Evolutionary conservation across 257 asterid genomes (phyloP).

Genomic region (Petunia axillaris): DNA sequence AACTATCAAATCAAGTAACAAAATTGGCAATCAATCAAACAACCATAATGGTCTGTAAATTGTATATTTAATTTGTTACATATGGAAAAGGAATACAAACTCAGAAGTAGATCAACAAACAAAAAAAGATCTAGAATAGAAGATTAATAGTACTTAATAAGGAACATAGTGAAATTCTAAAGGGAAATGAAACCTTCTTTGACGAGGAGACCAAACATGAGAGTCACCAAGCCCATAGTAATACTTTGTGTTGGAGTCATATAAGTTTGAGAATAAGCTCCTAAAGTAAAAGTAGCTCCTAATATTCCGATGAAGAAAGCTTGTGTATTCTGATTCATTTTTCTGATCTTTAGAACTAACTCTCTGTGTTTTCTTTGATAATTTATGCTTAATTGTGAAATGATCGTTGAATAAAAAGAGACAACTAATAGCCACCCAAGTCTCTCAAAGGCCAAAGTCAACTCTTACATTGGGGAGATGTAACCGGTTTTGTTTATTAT

Average conservation of each 20-base stretch:
- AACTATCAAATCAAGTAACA: neutral
- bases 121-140: neutral
- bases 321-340: slow-evolving; percentile 71
- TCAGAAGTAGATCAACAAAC: neutral
- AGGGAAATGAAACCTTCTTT: slow-evolving; percentile 81
- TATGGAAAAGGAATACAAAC: neutral
- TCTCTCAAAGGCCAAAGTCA: slow-evolving; percentile 19
- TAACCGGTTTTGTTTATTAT: neutral
- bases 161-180: slow-evolving; percentile 22
- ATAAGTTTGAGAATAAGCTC: slow-evolving; percentile 77
- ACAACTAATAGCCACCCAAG: neutral
- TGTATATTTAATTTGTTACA: neutral
- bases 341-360: neutral
- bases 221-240: slow-evolving; percentile 60
- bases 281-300: slow-evolving; percentile 75
- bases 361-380: neutral
- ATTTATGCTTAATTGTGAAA: neutral
- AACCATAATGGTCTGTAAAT: neutral
- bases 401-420: neutral
- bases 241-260: slow-evolving; percentile 77
- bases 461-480: neutral
- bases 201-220: slow-evolving; percentile 80
- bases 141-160: neutral
- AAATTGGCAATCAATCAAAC: neutral
- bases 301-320: slow-evolving; percentile 59